Evolutionary conservation across 768 basidiomycete species (phyloP).

Genomic region (Favolaschia claudopus): DNA sequence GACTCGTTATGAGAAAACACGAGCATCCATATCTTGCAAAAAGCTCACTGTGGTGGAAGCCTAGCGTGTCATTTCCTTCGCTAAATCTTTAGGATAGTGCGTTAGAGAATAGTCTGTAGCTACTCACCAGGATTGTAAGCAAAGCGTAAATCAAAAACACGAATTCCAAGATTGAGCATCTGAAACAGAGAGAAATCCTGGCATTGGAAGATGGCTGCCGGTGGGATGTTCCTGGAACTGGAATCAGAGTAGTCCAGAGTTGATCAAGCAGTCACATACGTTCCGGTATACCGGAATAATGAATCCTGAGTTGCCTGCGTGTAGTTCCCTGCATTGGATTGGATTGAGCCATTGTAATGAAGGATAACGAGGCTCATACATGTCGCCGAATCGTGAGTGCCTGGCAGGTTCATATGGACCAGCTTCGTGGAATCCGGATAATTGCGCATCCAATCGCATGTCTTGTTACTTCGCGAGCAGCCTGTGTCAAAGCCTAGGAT

Average conservation of each 20-base stretch:
- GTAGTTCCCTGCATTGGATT: slow-evolving; percentile 29
- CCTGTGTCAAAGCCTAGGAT: slow-evolving; percentile 32
- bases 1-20: neutral
- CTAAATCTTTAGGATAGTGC: neutral
- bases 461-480: slow-evolving; percentile 19
- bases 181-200: slow-evolving; percentile 24
- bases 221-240: slow-evolving; percentile 9
- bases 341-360: neutral
- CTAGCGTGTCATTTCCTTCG: slow-evolving; percentile 14
- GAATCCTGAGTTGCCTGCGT: slow-evolving; percentile 32
- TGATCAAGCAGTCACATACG: slow-evolving; percentile 12
- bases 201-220: slow-evolving; percentile 19
- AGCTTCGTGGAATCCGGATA: slow-evolving; percentile 32
- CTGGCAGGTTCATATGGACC: slow-evolving; percentile 36
- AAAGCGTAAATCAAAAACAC: slow-evolving; percentile 26
- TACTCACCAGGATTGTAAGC: slow-evolving; percentile 22
- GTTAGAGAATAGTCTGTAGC: neutral
- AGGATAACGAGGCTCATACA: slow-evolving; percentile 8
- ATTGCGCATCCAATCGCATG: slow-evolving; percentile 36
- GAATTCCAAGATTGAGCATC: slow-evolving; percentile 22
- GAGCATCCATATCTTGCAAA: neutral
- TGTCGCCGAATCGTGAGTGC: slow-evolving; percentile 39
- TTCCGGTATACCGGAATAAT: slow-evolving; percentile 29
- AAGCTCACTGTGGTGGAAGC: slow-evolving; percentile 23
- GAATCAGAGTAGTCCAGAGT: too few relatives aligned